Base-by-base conservation (phyloP, 208 protist species). In the Crithidia bombi region DNA sequence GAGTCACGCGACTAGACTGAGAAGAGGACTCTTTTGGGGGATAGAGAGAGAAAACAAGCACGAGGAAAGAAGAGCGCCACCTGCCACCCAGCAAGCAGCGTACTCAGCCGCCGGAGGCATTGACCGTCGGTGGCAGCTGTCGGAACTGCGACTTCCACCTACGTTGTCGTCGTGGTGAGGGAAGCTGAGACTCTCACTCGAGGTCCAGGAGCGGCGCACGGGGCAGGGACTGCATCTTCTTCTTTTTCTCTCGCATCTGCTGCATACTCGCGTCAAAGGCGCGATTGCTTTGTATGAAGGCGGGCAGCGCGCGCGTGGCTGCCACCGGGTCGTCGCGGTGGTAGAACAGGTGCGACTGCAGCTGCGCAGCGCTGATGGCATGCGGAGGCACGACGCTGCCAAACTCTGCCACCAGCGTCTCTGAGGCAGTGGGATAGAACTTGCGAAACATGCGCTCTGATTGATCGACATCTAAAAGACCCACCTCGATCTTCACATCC, bases 281-380 rank as follows among this genome's bases (percentile, higher is more conserved):
- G 11, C 70, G 62, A 25, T 52, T 69, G 28, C 68, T 66, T 0
- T 66, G 30, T 3, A 95, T 26, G 70, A 92, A 96, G 28, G 47
- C 68, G 6, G 63, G 69, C 25, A 92, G 47, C 49, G 70, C 39
- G 21, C 49, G 28, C 0, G 94, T 70, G n/a, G 94, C 87, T 5
- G 61, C 38, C 30, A 83, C 33, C 0, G 95, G 79, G 52, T 79
- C 70, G 57, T 97, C 83, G 43, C 92, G 83, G 74, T 98, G 79
- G 35, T 95, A 83, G 56, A 98, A 97, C 14, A 98, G 86, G 65
- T 97, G 91, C 35, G 94, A 96, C 81, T 98, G 97, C 23, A 98
- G 78, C 75, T 94, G 79, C 1, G 97, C 97, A 15, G 92, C 93
- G 51, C 85, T 95, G 43, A 98, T 59, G 33, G 28, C 38, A 32